A percentile compares a stretch with the other conserved stretches of the same genome.
Conservation (phyloP, 2,329 filamentous ascomycete genomes). For the Aureobasidium sp. region DNA sequence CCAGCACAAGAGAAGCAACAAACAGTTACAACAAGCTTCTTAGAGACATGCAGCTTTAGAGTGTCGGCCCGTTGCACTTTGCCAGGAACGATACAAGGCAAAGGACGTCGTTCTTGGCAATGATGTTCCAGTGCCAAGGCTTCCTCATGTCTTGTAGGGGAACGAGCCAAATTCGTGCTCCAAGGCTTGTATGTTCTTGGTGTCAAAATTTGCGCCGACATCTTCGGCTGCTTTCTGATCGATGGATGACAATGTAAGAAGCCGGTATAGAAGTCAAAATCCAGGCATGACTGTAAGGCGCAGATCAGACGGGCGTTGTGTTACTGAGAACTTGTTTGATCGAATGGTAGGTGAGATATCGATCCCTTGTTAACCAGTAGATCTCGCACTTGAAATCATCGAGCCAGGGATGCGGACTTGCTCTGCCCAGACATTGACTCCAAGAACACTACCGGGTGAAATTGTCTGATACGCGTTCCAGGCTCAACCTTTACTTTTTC, state of each 20-base stretch:
- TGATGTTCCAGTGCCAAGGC: neutral
- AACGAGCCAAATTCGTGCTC: conserved; percentile 9
- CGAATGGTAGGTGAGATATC: too few relatives aligned
- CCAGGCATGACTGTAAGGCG: neutral
- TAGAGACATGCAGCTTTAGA: neutral
- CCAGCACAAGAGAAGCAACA: neutral
- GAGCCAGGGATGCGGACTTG: too few relatives aligned
- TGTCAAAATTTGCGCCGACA: conserved; percentile 2
- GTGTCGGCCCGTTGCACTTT: neutral
- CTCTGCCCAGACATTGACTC: too few relatives aligned
- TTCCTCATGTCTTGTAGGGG: neutral
- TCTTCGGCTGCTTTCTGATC: neutral
- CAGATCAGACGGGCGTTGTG: too few relatives aligned
- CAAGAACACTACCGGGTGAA: too few relatives aligned
- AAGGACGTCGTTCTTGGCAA: neutral
- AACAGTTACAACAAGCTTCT: neutral
- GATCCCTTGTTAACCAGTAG: too few relatives aligned
- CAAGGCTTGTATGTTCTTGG: neutral
- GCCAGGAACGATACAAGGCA: neutral
- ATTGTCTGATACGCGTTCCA: too few relatives aligned
- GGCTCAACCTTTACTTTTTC: too few relatives aligned
- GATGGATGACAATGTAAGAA: neutral
- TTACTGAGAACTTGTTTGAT: too few relatives aligned
- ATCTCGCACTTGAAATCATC: too few relatives aligned
- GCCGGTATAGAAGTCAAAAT: neutral